phyloP scores from a whole-genome alignment of 2,329 filamentous ascomycete genomes.

The Trichoderma polysporum region DNA sequence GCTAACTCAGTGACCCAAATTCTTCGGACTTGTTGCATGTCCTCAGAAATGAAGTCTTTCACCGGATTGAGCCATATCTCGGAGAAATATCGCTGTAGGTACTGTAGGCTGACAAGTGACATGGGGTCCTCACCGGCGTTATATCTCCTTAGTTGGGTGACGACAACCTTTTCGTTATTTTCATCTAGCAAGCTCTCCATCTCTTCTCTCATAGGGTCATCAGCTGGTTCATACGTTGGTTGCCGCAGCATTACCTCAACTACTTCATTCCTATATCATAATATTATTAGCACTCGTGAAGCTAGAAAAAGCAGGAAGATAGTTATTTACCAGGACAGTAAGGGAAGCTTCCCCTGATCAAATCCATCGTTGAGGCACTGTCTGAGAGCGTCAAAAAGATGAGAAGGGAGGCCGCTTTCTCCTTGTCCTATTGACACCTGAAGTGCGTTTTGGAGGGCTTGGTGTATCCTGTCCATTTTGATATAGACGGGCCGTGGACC shows the following conservation, averaged over 20 bases:
- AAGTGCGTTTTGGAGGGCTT: conserved; percentile 26
- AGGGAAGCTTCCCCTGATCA: conserved; percentile 29
- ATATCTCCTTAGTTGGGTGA: conserved; percentile 34
- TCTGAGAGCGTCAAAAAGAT: conserved; percentile 31
- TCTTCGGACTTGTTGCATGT: conserved; percentile 28
- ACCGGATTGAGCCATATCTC: conserved; percentile 36
- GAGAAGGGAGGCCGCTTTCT: conserved; percentile 30
- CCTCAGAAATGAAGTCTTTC: conserved; percentile 27
- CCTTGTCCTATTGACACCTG: conserved; percentile 19
- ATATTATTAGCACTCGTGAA: not conserved
- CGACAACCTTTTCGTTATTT: conserved; percentile 30
- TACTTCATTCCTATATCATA: conserved; percentile 30
- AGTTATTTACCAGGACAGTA: conserved; percentile 37
- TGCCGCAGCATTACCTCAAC: conserved; percentile 14
- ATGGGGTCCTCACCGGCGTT: conserved; percentile 27
- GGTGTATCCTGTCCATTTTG: conserved; percentile 29
- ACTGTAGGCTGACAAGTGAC: conserved; percentile 30
- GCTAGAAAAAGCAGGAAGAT: not conserved
- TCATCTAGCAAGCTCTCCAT: conserved; percentile 32
- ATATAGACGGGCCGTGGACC: conserved; percentile 25
- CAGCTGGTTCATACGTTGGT: conserved; percentile 13
- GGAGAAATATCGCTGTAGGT: conserved; percentile 31
- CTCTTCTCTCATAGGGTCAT: conserved; percentile 30
- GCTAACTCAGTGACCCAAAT: conserved; percentile 36
- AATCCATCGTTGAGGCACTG: conserved; percentile 30